Base-by-base conservation (phyloP, 2,329 filamentous ascomycete species). In the Alternaria viburni region DNA sequence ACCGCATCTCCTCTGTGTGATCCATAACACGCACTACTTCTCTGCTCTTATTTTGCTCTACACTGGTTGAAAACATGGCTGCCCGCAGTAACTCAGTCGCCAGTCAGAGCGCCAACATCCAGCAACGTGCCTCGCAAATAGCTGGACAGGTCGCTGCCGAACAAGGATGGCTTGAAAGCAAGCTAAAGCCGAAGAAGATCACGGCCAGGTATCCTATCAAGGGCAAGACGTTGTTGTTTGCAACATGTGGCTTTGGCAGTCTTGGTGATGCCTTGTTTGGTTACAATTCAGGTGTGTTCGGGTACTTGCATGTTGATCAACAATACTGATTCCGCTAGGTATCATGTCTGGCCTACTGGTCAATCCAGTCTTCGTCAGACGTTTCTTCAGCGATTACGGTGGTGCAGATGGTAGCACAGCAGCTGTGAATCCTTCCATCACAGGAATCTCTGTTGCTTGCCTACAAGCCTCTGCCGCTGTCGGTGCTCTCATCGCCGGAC, bases 321-420 rank as follows among this genome's bases (percentile, higher is more conserved):
- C 32, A n/a, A n/a, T n/a, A 36, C 32, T 36, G 19, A 69, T 10
- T 11, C 13, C 6, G 6, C n/a, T 55, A 80, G 77, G 79, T 66
- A 81, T 81, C 61, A 81, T 82, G 80, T 71, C 77, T 30, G 80
- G 80, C 26, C 70, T 81, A 15, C 72, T 82, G 13, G 77, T 81
- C 46, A 81, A 81, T 30, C 74, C 77, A 2, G 71, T 81, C 13
- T 81, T 81, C 51, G 68, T 81, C n/a, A 66, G 72, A n/a, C 76
- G 78, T 32, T 81, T 82, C 66, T 81, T 79, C 70, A 76, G 70
- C 28, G 71, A 79, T 41, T 79, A 76, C 58, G 80, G 80, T 1
- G 80, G 80, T 25, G 75, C 74, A 10, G 72, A 81, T 60, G 80
- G 80, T 4, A 70, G 65, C 13, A 67, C 67, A n/a, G 66, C 63